A percentile compares a stretch with the other conserved stretches of the same genome.
phyloP scores from a whole-genome alignment of 2,329 filamentous ascomycete species.

The Tolypocladium ophioglossoides region DNA sequence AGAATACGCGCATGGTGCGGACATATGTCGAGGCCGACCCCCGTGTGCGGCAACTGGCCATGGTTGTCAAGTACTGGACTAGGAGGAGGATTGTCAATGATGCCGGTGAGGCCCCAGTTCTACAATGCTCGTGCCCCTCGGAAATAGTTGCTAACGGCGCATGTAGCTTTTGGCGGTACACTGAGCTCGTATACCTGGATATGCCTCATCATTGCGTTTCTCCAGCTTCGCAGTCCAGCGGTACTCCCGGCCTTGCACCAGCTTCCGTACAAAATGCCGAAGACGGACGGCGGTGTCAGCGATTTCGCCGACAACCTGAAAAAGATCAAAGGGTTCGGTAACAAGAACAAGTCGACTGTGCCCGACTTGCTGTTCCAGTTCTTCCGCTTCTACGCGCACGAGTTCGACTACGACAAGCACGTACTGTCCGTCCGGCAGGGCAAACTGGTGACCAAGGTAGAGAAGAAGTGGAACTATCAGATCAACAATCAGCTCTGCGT shows the following conservation, averaged over 20 bases:
- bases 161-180: conserved; percentile 75
- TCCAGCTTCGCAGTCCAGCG: conserved; percentile 77
- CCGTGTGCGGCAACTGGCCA: conserved; percentile 80
- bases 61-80: conserved; percentile 98
- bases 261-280: conserved; percentile 34
- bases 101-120: conserved; percentile 58
- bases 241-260: conserved; percentile 81
- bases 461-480: conserved; percentile 78
- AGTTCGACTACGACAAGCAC: conserved; percentile 78
- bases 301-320: conserved; percentile 82
- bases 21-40: conserved; percentile 92
- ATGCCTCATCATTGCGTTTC: conserved; percentile 92
- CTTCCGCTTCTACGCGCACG: conserved; percentile 89
- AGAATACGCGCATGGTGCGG: conserved; percentile 96
- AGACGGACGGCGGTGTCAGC: conserved; percentile 55
- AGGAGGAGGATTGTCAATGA: conserved; percentile 88
- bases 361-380: conserved; percentile 90
- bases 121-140: background rate
- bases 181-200: conserved; percentile 99
- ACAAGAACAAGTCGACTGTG: conserved; percentile 68
- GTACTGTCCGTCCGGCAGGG: conserved; percentile 81
- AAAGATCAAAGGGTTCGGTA: conserved; percentile 62
- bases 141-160: conserved; percentile 9
- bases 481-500: conserved; percentile 82
- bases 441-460: conserved; percentile 64